A percentile compares a stretch with the other conserved stretches of the same genome.
phyloP scores from a whole-genome alignment of 176 grass and related monocot genomes.

The Carex myosuroides region DNA sequence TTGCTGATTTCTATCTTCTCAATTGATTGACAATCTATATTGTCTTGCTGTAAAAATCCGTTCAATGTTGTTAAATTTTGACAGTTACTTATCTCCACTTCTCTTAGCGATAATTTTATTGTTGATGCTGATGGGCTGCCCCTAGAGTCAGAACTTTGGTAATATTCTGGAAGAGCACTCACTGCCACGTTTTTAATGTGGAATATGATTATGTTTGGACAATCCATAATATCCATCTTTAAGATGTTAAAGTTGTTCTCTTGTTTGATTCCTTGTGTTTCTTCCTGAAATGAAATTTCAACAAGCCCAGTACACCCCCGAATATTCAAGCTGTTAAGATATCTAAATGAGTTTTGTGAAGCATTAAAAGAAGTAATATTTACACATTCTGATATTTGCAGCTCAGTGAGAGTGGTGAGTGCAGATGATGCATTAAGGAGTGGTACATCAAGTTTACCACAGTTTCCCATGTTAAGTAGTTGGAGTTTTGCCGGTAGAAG shows the following conservation, averaged over 20 bases:
- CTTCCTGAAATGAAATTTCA: background rate
- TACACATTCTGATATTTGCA: slow-evolving; percentile 16
- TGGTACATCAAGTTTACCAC: slow-evolving; percentile 23
- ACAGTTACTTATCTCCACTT: background rate
- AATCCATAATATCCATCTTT: background rate
- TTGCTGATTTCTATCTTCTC: slow-evolving; percentile 19
- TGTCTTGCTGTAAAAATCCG: slow-evolving; percentile 12
- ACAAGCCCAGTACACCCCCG: background rate
- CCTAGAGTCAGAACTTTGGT: background rate
- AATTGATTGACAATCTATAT: background rate
- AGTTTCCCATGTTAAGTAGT: slow-evolving; percentile 14
- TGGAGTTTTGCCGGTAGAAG: slow-evolving; percentile 1
- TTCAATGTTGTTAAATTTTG: background rate
- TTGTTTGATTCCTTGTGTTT: background rate
- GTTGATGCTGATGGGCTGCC: background rate
- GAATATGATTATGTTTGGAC: background rate
- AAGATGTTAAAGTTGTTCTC: background rate
- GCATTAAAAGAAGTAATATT: slow-evolving; percentile 9
- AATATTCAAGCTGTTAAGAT: background rate
- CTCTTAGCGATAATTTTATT: background rate
- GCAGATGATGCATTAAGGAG: slow-evolving; percentile 15
- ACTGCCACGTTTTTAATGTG: background rate
- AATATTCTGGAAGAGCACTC: background rate
- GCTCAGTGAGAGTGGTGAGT: slow-evolving; percentile 6
- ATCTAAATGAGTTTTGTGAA: background rate